Percentiles rank a stretch among this genome's conserved stretches.
phyloP scores from a whole-genome alignment of 148 eudicot genomes.

The Rhododendron molle region DNA sequence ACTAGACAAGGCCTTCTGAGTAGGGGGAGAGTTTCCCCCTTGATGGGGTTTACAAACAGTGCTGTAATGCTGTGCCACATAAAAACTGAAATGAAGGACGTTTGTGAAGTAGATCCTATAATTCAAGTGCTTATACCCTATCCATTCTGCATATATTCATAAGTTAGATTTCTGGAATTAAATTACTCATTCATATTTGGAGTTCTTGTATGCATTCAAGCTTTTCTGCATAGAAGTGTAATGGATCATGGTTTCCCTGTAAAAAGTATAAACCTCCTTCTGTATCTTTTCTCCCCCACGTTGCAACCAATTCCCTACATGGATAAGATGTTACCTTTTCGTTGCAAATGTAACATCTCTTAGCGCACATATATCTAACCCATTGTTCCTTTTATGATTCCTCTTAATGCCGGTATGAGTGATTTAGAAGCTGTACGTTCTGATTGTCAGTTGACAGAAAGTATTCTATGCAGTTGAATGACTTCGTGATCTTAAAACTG shows the following conservation, averaged over 20 bases:
- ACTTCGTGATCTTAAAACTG: conserved; percentile 14
- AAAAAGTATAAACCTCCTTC: neutral
- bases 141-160: neutral
- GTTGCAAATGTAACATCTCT: neutral
- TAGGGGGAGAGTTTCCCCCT: neutral
- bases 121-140: neutral
- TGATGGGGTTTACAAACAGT: neutral
- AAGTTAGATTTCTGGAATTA: neutral
- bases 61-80: neutral
- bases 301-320: neutral
- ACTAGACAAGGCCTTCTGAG: neutral
- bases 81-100: neutral
- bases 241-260: neutral
- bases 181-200: neutral
- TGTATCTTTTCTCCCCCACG: neutral
- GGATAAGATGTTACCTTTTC: neutral
- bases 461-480: neutral
- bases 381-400: neutral
- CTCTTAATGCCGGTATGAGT: neutral
- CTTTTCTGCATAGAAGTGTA: neutral
- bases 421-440: conserved; percentile 1
- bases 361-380: neutral
- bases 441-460: neutral
- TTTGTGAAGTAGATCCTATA: neutral
- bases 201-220: neutral